Evolutionary conservation across 495 filamentous ascomycete genomes (phyloP).

Genomic region (Aspergillus nanangensis): DNA sequence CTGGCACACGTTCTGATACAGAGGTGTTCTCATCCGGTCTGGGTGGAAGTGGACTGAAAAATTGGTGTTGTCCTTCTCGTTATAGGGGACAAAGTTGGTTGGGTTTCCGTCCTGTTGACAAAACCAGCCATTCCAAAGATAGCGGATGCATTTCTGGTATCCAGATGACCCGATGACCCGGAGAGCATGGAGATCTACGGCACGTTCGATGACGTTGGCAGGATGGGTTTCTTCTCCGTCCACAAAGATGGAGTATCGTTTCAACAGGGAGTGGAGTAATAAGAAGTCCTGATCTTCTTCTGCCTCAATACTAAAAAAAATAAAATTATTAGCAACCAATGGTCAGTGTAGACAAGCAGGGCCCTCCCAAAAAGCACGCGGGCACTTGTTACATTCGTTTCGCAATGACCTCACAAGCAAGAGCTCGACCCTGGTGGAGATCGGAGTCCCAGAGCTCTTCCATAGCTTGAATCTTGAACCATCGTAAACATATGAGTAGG

Average conservation of each 20-base stretch:
- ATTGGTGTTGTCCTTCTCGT: slow-evolving; percentile 63
- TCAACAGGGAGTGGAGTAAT: slow-evolving; percentile 77
- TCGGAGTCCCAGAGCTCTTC: slow-evolving; percentile 89
- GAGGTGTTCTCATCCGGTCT: slow-evolving; percentile 84
- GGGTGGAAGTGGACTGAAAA: slow-evolving; percentile 85
- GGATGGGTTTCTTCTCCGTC: slow-evolving; percentile 67
- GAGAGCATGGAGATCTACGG: slow-evolving; percentile 88
- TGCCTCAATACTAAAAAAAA: slow-evolving; percentile 60
- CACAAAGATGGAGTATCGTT: slow-evolving; percentile 78
- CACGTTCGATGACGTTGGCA: slow-evolving; percentile 83
- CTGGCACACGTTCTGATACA: slow-evolving; percentile 88
- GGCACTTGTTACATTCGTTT: slow-evolving; percentile 77
- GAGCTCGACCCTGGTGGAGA: slow-evolving; percentile 70
- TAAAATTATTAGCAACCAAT: slow-evolving; percentile 6
- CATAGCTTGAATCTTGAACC: slow-evolving; percentile 80
- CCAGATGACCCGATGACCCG: slow-evolving; percentile 82
- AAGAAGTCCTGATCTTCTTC: slow-evolving; percentile 75
- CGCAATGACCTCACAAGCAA: slow-evolving; percentile 92
- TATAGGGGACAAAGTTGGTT: slow-evolving; percentile 78
- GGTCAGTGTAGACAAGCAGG: background rate
- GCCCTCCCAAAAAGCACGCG: too few relatives aligned
- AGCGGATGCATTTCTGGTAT: slow-evolving; percentile 92
- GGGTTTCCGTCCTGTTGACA: slow-evolving; percentile 89
- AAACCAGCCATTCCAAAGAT: slow-evolving; percentile 95
- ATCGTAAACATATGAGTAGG: slow-evolving; percentile 80